A percentile compares a stretch with the other conserved stretches of the same genome.
phyloP scores from a whole-genome alignment of 2,329 filamentous ascomycete genomes.

The Thielaviopsis populi region DNA sequence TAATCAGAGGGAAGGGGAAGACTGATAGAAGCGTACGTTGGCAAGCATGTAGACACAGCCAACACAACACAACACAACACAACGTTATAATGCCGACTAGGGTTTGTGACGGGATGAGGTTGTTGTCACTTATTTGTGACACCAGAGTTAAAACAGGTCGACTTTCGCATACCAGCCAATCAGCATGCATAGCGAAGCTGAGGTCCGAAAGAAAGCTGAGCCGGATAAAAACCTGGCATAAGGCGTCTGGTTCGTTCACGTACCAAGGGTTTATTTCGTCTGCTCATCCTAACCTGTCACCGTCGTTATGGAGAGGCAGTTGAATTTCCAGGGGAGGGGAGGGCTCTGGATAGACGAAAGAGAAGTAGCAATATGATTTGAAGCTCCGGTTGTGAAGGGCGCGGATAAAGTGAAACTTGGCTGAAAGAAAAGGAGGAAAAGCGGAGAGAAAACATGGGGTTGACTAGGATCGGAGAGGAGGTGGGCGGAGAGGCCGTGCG shows the following conservation, averaged over 20 bases:
- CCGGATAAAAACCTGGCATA: not conserved
- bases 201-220: not conserved
- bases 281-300: not conserved
- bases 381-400: not conserved
- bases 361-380: not conserved
- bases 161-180: not conserved
- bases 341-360: not conserved
- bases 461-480: not conserved
- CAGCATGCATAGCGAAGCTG: not conserved
- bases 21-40: too few species aligned
- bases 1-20: too few species aligned
- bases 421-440: not conserved
- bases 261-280: not conserved
- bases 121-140: not conserved
- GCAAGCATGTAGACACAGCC: not conserved
- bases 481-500: not conserved
- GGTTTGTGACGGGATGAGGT: not conserved
- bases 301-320: not conserved
- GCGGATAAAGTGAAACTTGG: not conserved
- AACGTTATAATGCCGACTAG: not conserved
- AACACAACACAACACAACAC: not conserved
- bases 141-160: not conserved
- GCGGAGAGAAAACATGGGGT: not conserved
- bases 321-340: not conserved
- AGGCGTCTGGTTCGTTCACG: not conserved